Conservation (phyloP, 495 filamentous ascomycete species). For the Talaromyces liani region DNA sequence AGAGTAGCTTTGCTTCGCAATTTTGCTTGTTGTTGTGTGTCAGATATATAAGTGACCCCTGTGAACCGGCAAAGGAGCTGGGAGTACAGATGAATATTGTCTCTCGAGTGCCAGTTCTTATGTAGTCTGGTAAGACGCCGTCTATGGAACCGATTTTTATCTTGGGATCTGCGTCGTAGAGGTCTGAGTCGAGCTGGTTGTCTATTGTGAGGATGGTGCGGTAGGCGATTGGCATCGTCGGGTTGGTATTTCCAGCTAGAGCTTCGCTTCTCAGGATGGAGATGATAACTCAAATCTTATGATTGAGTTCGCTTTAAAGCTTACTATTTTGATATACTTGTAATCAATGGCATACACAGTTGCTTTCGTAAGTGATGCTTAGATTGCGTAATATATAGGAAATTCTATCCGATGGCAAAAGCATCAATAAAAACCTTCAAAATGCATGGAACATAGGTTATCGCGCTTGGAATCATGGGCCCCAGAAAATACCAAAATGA, state of each 20-base stretch:
- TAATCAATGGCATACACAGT: not conserved
- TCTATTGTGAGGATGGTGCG: slow-evolving; percentile 8
- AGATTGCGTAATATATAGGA: not conserved
- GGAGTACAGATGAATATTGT: slow-evolving; percentile 1
- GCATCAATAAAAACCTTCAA: not conserved
- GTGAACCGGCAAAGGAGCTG: slow-evolving; percentile 6
- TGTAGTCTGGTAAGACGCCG: slow-evolving; percentile 5
- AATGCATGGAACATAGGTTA: not conserved
- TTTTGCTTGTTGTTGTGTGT: slow-evolving; percentile 1
- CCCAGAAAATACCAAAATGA: not conserved
- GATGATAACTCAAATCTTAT: not conserved
- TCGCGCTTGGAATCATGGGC: not conserved
- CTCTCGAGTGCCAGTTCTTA: slow-evolving; percentile 1
- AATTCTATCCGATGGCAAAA: not conserved
- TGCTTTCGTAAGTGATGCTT: not conserved
- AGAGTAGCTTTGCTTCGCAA: slow-evolving; percentile 5
- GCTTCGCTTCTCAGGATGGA: not conserved
- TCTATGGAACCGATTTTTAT: not conserved
- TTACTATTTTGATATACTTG: not conserved
- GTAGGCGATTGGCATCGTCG: slow-evolving; percentile 7
- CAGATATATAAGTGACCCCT: not conserved
- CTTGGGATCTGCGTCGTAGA: slow-evolving; percentile 6
- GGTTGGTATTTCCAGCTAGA: not conserved
- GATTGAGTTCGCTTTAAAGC: not conserved
- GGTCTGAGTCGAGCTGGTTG: slow-evolving; percentile 2